A percentile compares a stretch with the other conserved stretches of the same genome.
phyloP scores from a whole-genome alignment of 768 basidiomycete species.

The Tulasnella sp. region DNA sequence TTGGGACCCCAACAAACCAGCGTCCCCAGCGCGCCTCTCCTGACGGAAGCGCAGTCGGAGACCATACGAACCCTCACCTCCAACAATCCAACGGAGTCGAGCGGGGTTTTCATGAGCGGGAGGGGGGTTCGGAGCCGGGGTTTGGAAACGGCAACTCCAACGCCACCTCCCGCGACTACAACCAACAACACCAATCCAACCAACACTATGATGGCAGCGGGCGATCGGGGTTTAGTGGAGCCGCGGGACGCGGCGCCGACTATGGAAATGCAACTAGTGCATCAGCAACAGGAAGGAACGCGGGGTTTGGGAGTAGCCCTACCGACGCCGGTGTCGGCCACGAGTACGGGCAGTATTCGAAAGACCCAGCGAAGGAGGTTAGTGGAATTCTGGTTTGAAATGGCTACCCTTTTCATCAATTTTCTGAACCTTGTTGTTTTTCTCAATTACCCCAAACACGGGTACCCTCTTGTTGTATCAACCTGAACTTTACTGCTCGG shows the following conservation, averaged over 20 bases:
- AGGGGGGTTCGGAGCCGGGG: constrained; percentile 14
- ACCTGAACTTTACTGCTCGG: too few species aligned
- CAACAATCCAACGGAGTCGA: constrained; percentile 2
- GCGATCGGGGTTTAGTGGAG: constrained; percentile 1
- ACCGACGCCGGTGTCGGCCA: background rate
- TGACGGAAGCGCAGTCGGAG: background rate
- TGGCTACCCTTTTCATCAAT: too few species aligned
- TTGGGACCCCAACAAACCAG: constrained; percentile 5
- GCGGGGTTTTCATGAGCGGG: constrained; percentile 17
- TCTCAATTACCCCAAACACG: too few species aligned
- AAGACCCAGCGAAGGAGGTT: constrained; percentile 11
- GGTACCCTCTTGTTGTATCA: too few species aligned
- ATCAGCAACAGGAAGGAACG: background rate
- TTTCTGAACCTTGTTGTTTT: too few species aligned
- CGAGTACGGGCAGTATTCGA: constrained; percentile 7
- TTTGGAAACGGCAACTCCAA: constrained; percentile 13
- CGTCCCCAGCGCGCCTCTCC: background rate
- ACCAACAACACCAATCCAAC: constrained; percentile 3
- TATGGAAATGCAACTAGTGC: background rate
- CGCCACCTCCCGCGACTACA: constrained; percentile 15
- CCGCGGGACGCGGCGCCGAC: constrained; percentile 1
- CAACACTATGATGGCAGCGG: constrained; percentile 9
- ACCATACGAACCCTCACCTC: background rate
- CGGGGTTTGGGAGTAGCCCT: constrained; percentile 4
- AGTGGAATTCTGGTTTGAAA: background rate